Evolutionary conservation across 345 rosid genomes (phyloP), one percentile per base, ranked within the genome.

Genomic region (Capsella bursapastoris): DNA sequence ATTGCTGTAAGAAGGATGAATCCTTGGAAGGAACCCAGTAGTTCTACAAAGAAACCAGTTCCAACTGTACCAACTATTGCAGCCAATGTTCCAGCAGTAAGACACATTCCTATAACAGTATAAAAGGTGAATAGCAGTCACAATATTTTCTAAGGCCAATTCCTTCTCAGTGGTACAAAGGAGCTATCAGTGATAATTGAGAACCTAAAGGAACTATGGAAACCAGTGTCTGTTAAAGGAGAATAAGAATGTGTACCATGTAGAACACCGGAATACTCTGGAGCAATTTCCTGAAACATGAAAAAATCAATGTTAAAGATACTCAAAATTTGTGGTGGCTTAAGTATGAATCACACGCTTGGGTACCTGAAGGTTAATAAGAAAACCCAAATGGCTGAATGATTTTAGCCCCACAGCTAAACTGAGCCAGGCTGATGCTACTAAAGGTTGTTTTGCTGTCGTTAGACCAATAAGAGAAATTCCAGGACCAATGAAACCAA

Each of bases 51-150:
- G 84, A 85, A 95, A 73, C 97, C 97, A 78, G 92, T 84, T 82
- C 99, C 97, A 68, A 95, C 91, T 7, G 99, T 91, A 62, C 99
- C 99, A 67, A 89, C 52, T 80, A 95, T 91, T 50, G 99, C 99
- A 35, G 99, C 97, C 34, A 84, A 64, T 22, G 97, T 95, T 48
- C 97, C 97, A 5, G 87, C 96, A 37, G 99, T 88, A 65, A 88
- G 89, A 57, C 97, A 83, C 43, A 95, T 75, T 78, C 98, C 98
- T 94, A 73, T n/a, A 60, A 38, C 32, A 60, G 22, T 60, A 43
- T 43, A 16, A 75, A 82, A 56, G n/a, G 9, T 25, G 7, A 4
- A 57, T 43, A 43, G 53, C 14, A 1, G 15, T 61, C 62, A 22
- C 29, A 28, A 11, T 6, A 14, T 41, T 51, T 71, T 68, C 4